A percentile compares a stretch with the other conserved stretches of the same genome.
These are phyloP conservation scores for Aureobasidium melanogenum DNA, from an alignment of 2,329 filamentous ascomycete genomes.

Conservation along the genomic window DNA sequence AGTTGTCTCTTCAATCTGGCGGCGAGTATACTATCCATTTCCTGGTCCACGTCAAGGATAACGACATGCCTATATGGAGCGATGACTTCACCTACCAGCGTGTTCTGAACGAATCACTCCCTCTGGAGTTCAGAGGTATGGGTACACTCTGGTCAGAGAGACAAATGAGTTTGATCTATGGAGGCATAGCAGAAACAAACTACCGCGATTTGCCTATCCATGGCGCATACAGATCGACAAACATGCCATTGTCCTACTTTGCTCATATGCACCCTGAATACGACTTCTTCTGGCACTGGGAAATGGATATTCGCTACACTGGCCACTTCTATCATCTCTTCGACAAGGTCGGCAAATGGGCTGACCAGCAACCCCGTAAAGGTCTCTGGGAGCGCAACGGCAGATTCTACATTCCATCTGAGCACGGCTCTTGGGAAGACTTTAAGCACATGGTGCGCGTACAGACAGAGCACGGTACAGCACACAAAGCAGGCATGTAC, in stretches of 20 bases:
- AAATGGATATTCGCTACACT: conserved; percentile 86
- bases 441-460: conserved; percentile 57
- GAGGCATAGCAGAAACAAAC: conserved; percentile 39
- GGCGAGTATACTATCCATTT: conserved; percentile 79
- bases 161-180: conserved; percentile 47
- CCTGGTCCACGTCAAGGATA: conserved; percentile 74
- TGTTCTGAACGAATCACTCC: conserved; percentile 45
- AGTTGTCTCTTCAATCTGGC: conserved; percentile 67
- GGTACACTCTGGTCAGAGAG: conserved; percentile 44
- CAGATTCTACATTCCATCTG: conserved; percentile 65
- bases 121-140: conserved; percentile 42
- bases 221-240: conserved; percentile 62
- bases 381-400: conserved; percentile 71
- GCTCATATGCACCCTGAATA: conserved; percentile 82
- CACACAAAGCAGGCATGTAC: conserved; percentile 37
- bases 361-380: conserved; percentile 56
- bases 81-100: conserved; percentile 64
- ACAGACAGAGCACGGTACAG: conserved; percentile 48
- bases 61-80: conserved; percentile 70
- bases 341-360: conserved; percentile 57
- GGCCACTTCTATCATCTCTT: conserved; percentile 82
- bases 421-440: conserved; percentile 64
- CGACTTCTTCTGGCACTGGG: conserved; percentile 90
- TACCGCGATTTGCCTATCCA: conserved; percentile 58
- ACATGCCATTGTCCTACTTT: conserved; percentile 94